Percentiles rank a stretch among this genome's conserved stretches.
phyloP scores from a whole-genome alignment of 768 basidiomycete genomes.

The Hemileccinum rubropunctum region DNA sequence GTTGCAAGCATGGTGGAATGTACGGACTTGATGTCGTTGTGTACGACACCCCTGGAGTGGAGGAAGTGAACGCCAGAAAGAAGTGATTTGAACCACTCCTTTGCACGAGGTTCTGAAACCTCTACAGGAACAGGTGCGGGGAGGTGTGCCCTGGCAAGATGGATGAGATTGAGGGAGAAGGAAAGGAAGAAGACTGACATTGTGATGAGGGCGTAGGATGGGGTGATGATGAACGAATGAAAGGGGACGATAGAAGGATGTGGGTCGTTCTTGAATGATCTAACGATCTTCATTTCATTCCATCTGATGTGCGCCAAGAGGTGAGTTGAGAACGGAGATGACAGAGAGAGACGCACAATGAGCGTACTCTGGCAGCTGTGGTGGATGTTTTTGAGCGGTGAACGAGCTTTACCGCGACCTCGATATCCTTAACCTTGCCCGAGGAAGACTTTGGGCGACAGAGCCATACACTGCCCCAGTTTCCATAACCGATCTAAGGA shows the following conservation, averaged over 20 bases:
- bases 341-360: constrained; percentile 54
- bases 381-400: constrained; percentile 78
- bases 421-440: constrained; percentile 42
- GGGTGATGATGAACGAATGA: constrained; percentile 91
- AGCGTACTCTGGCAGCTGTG: constrained; percentile 85
- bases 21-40: constrained; percentile 91
- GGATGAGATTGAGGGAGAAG: constrained; percentile 6
- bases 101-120: constrained; percentile 75
- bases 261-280: constrained; percentile 75
- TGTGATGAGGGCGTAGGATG: constrained; percentile 87
- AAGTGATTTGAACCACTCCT: constrained; percentile 78
- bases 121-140: constrained; percentile 87
- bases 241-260: constrained; percentile 94
- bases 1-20: not conserved
- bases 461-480: constrained; percentile 92
- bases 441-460: constrained; percentile 57
- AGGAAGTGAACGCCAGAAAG: constrained; percentile 83
- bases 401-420: constrained; percentile 91
- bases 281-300: constrained; percentile 98
- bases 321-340: constrained; percentile 5
- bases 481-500: constrained; percentile 81
- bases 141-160: constrained; percentile 68
- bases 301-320: constrained; percentile 48
- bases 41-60: constrained; percentile 79
- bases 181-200: constrained; percentile 55